phyloP scores from a whole-genome alignment of 306 rosid genomes.

The Datisca glomerata region DNA sequence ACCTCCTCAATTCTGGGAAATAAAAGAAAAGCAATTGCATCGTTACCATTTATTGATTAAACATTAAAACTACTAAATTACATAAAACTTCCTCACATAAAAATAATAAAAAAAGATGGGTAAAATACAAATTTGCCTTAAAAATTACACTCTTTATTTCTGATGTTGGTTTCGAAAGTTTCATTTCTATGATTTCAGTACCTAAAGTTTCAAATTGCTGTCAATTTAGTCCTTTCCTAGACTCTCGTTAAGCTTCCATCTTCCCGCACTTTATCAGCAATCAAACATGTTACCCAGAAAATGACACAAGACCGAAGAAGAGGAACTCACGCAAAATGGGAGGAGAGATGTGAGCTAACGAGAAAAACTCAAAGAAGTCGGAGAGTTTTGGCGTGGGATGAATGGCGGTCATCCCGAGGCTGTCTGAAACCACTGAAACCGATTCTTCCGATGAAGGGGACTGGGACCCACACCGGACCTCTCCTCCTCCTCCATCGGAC shows the following conservation, averaged over 20 bases:
- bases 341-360: slow-evolving; percentile 56
- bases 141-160: no score
- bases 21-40: no score
- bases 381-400: slow-evolving; percentile 89
- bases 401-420: slow-evolving; percentile 72
- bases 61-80: no score
- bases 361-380: slow-evolving; percentile 86
- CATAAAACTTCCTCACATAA: no score
- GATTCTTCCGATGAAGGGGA: slow-evolving; percentile 24
- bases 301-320: background rate
- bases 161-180: no score
- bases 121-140: no score
- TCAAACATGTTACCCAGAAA: background rate
- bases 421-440: slow-evolving; percentile 51
- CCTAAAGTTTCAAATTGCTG: no score
- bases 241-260: no score
- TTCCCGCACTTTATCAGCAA: background rate
- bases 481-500: slow-evolving; percentile 22
- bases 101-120: no score
- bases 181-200: no score
- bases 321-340: slow-evolving; percentile 60
- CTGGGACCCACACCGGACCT: slow-evolving; percentile 7
- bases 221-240: no score
- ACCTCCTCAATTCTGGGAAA: slow-evolving; percentile 56
- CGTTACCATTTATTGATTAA: no score